Evolutionary conservation across 768 basidiomycete genomes (phyloP).

Genomic region (Multifurca ochricompacta): DNA sequence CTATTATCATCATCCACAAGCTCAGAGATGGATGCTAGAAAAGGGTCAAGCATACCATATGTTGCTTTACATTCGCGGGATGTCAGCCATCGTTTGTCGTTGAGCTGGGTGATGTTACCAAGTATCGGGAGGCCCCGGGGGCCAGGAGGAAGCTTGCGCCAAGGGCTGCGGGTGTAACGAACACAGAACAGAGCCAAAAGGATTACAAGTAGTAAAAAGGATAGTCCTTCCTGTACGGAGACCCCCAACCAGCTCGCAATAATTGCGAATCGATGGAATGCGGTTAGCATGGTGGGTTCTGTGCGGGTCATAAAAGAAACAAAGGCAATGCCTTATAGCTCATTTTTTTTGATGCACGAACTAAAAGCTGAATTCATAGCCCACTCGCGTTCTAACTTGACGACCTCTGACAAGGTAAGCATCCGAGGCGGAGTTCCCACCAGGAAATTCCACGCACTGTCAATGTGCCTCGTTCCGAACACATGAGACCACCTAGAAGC

Average conservation of each 20-base stretch:
- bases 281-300: slow-evolving; percentile 9
- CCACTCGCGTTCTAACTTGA: not conserved
- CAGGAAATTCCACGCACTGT: slow-evolving; percentile 18
- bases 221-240: not conserved
- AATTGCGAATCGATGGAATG: not conserved
- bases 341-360: slow-evolving; percentile 1
- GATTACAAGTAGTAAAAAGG: not conserved
- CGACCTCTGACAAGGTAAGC: slow-evolving; percentile 4
- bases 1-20: slow-evolving; percentile 8
- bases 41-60: slow-evolving; percentile 7
- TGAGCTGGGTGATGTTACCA: slow-evolving; percentile 13
- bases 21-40: not conserved
- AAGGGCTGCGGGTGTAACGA: slow-evolving; percentile 12
- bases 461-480: slow-evolving; percentile 2
- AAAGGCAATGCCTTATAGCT: slow-evolving; percentile 2
- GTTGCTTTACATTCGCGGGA: slow-evolving; percentile 8
- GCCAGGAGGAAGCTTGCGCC: slow-evolving; percentile 20
- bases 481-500: slow-evolving; percentile 10
- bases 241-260: not conserved
- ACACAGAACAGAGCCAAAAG: not conserved
- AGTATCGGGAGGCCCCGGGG: slow-evolving; percentile 15
- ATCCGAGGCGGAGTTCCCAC: slow-evolving; percentile 11
- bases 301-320: not conserved
- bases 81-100: slow-evolving; percentile 16
- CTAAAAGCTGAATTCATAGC: slow-evolving; percentile 5